Conservation (phyloP, 2,329 filamentous ascomycete genomes). For the Ophiostoma montium region DNA sequence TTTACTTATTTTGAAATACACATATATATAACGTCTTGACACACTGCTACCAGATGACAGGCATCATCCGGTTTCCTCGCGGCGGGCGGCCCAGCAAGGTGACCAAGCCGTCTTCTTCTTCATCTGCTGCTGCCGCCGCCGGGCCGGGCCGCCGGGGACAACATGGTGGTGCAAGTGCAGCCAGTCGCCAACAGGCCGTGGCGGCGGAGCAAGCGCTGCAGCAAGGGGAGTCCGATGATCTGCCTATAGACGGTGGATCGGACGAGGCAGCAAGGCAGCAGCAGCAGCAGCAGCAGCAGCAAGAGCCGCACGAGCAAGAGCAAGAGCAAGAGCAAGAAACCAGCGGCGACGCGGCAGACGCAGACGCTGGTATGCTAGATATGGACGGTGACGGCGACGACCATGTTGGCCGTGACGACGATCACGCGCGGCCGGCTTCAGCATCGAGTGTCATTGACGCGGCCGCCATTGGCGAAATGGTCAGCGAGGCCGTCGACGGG, state of each 20-base stretch:
- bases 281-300: too few relatives aligned
- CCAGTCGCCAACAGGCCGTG: conserved; percentile 5
- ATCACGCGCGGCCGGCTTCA: neutral
- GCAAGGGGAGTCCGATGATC: neutral
- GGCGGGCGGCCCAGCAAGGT: conserved; percentile 29
- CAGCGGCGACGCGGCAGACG: too few relatives aligned
- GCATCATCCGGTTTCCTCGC: conserved; percentile 23
- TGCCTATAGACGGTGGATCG: too few relatives aligned
- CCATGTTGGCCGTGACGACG: too few relatives aligned
- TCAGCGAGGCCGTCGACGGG: conserved; percentile 5
- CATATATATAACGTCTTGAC: neutral
- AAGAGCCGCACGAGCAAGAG: too few relatives aligned
- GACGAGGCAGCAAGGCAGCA: too few relatives aligned
- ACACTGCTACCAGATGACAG: conserved; percentile 18
- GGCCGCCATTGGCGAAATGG: conserved; percentile 10
- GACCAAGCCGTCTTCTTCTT: conserved; percentile 29
- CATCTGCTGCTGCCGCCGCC: too few relatives aligned
- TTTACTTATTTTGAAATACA: neutral
- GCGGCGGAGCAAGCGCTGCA: conserved; percentile 8
- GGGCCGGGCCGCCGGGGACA: neutral
- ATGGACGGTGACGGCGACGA: too few relatives aligned
- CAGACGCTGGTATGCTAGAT: too few relatives aligned
- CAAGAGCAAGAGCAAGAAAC: too few relatives aligned
- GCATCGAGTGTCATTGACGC: conserved; percentile 15
- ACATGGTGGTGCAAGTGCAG: conserved; percentile 7